phyloP scores from a whole-genome alignment of 140 eudicot genomes.

The Bidens hawaiensis region DNA sequence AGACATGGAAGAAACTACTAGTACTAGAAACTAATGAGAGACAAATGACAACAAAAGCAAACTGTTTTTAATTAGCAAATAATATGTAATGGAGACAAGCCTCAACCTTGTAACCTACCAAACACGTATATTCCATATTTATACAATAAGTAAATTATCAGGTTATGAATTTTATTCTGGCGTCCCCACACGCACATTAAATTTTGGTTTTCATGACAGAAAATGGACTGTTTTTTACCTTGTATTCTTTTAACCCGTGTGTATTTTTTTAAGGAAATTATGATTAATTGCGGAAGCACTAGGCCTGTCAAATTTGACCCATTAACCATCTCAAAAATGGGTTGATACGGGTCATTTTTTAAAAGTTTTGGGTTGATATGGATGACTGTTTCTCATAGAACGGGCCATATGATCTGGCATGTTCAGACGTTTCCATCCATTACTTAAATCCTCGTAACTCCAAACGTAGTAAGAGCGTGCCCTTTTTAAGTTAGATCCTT shows the following conservation, averaged over 20 bases:
- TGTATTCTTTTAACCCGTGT: neutral
- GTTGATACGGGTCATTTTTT: too few species aligned
- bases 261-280: too few species aligned
- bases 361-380: too few species aligned
- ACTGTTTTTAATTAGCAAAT: conserved; percentile 4
- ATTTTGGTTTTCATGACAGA: neutral
- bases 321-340: too few species aligned
- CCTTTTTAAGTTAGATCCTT: neutral
- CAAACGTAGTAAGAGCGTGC: neutral
- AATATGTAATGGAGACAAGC: conserved; percentile 13
- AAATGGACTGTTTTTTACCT: neutral
- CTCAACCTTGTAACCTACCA: conserved; percentile 20
- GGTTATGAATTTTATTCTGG: too few species aligned
- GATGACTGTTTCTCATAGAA: too few species aligned
- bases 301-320: too few species aligned
- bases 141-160: conserved; percentile 13
- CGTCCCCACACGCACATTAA: too few species aligned
- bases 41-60: neutral
- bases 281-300: too few species aligned
- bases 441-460: neutral
- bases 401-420: neutral
- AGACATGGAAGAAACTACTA: neutral
- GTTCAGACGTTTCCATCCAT: too few species aligned
- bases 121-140: conserved; percentile 26
- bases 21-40: neutral